Evolutionary conservation across 306 rosid genomes (phyloP).

Genomic region (Vigna hirtella): DNA sequence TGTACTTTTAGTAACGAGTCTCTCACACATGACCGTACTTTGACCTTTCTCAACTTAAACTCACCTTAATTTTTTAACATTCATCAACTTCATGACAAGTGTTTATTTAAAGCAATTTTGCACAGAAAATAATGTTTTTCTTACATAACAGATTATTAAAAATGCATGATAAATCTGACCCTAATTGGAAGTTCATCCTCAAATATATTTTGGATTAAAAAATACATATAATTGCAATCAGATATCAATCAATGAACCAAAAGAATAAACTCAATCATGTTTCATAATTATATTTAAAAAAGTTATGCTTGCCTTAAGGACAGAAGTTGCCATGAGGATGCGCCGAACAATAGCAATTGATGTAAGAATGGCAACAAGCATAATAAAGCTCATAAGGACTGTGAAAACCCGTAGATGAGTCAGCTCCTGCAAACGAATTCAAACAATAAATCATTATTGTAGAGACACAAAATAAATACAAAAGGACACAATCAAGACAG

Average conservation of each 20-base stretch:
- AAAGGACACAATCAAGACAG: constrained; percentile 33
- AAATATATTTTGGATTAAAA: constrained; percentile 4
- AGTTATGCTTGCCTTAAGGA: constrained; percentile 78
- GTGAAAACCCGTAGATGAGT: constrained; percentile 80
- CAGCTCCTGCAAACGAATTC: constrained; percentile 75
- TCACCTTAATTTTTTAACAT: background rate
- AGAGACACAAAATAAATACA: constrained; percentile 4
- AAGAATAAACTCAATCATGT: constrained; percentile 30
- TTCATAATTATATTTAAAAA: constrained; percentile 24
- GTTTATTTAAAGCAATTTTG: constrained; percentile 3
- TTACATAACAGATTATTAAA: background rate
- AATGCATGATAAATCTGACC: background rate
- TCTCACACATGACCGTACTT: too few relatives aligned
- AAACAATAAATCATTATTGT: constrained; percentile 16
- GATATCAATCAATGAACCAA: constrained; percentile 13
- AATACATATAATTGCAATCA: background rate
- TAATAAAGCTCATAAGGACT: constrained; percentile 80
- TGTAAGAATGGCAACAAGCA: constrained; percentile 79
- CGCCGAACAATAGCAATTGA: constrained; percentile 95
- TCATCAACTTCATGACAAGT: background rate
- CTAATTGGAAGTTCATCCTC: constrained; percentile 4
- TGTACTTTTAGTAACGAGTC: too few relatives aligned
- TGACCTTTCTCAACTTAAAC: too few relatives aligned
- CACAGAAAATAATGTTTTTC: background rate
- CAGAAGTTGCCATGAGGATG: constrained; percentile 94